These are phyloP conservation scores for Isabelozyma heimii DNA, from an alignment of 805 yeast species.

Conservation along the genomic window DNA sequence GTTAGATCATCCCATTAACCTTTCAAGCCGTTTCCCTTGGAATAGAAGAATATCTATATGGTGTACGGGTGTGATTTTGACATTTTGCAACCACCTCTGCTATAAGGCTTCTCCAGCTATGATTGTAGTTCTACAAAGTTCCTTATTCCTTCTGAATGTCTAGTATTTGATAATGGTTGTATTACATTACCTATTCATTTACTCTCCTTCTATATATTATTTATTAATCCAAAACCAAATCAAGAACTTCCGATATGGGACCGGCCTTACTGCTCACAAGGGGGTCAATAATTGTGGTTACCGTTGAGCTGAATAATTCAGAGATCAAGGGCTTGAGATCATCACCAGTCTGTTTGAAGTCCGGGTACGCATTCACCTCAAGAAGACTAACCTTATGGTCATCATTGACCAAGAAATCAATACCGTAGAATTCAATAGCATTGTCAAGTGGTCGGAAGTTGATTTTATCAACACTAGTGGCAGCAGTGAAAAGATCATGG, in stretches of 20 bases:
- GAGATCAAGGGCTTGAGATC: conserved; percentile 64
- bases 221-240: not conserved
- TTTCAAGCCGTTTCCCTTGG: no score
- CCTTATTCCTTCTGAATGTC: no score
- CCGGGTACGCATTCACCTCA: conserved; percentile 94
- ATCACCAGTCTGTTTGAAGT: conserved; percentile 91
- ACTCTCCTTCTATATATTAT: no score
- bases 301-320: conserved; percentile 61
- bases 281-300: conserved; percentile 48
- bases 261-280: not conserved
- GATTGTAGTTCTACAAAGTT: no score
- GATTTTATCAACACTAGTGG: conserved; percentile 72
- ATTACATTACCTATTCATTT: no score
- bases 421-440: conserved; percentile 84
- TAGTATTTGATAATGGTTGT: no score
- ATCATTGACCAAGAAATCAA: conserved; percentile 77
- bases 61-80: no score
- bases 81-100: no score
- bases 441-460: conserved; percentile 79
- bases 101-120: no score
- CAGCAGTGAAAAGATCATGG: conserved; percentile 76
- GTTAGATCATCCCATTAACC: no score
- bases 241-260: not conserved
- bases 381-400: conserved; percentile 56
- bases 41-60: no score